Conservation (phyloP, 371 early-diverging fungal genomes). For the Parasitella parasitica region DNA sequence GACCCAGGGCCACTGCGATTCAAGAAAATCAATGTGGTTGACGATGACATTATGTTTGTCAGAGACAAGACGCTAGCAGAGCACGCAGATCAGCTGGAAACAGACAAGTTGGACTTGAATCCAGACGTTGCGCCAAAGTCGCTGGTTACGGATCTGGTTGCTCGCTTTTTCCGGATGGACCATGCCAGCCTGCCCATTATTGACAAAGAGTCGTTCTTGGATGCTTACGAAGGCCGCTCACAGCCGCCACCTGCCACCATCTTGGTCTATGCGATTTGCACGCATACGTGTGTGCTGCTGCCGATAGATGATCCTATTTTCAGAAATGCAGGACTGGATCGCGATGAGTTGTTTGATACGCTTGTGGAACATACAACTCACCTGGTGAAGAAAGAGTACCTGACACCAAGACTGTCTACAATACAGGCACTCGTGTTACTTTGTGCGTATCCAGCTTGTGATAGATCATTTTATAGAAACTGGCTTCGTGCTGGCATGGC, state of each 20-base stretch:
- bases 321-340: conserved; percentile 16
- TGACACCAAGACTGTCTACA: conserved; percentile 31
- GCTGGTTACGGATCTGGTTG: conserved; percentile 24
- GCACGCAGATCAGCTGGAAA: conserved; percentile 18
- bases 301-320: conserved; percentile 32
- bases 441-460: conserved; percentile 32
- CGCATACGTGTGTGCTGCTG: conserved; percentile 28
- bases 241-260: conserved; percentile 36
- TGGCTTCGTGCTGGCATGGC: conserved; percentile 52
- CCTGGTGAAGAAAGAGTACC: conserved; percentile 32
- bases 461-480: conserved; percentile 31
- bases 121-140: conserved; percentile 26
- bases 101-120: conserved; percentile 13
- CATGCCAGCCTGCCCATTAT: conserved; percentile 28
- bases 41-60: conserved; percentile 31
- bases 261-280: conserved; percentile 38
- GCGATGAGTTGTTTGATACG: conserved; percentile 26
- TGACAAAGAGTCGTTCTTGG: conserved; percentile 31
- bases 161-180: conserved; percentile 11
- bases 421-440: conserved; percentile 46
- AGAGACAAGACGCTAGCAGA: conserved; percentile 32
- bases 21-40: conserved; percentile 29
- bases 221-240: conserved; percentile 33
- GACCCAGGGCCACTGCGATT: conserved; percentile 1
- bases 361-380: conserved; percentile 29